Base-by-base conservation (phyloP, 164 flowering plant genomes). In the Vitis rotundifolia region DNA sequence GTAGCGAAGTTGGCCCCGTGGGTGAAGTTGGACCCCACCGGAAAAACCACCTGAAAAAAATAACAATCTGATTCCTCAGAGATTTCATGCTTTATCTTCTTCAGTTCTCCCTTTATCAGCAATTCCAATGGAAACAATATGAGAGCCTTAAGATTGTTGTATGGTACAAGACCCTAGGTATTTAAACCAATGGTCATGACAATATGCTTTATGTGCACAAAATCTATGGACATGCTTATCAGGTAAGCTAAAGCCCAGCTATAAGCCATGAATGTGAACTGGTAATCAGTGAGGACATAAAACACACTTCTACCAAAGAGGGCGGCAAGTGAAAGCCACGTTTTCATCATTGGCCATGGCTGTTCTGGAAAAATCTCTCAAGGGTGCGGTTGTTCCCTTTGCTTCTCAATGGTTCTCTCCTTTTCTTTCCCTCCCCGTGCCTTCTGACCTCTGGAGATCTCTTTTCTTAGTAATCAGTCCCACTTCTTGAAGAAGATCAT, bases 161-260 rank as follows among this genome's bases (percentile, higher is more conserved):
- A 94, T 75, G 92, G 79, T 37, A 94, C 99, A 66, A 94, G 87
- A 52, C 97, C 99, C 97, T 97, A 94, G 15, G 99, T 89, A 70
- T 88, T 91, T 16, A 94, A 79, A 49, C 97, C 97, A 67, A 94
- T n/a, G n/a, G n/a, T n/a, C n/a, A n/a, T n/a, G n/a, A n/a, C n/a
- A n/a, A n/a, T n/a, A n/a, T n/a, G n/a, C n/a, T n/a, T n/a, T n/a
- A n/a, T n/a, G n/a, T n/a, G n/a, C n/a, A n/a, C n/a, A n/a, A n/a
- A n/a, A n/a, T n/a, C n/a, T n/a, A n/a, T n/a, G n/a, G n/a, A n/a
- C n/a, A n/a, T n/a, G n/a, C n/a, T n/a, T n/a, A n/a, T n/a, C n/a
- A n/a, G n/a, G n/a, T n/a, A n/a, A n/a, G n/a, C n/a, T n/a, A n/a
- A n/a, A n/a, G n/a, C n/a, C n/a, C n/a, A n/a, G n/a, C n/a, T n/a